Percentiles rank a stretch among this genome's conserved stretches.
Conservation (phyloP, 2,329 filamentous ascomycete species). For the Harringtonia lauricola region DNA sequence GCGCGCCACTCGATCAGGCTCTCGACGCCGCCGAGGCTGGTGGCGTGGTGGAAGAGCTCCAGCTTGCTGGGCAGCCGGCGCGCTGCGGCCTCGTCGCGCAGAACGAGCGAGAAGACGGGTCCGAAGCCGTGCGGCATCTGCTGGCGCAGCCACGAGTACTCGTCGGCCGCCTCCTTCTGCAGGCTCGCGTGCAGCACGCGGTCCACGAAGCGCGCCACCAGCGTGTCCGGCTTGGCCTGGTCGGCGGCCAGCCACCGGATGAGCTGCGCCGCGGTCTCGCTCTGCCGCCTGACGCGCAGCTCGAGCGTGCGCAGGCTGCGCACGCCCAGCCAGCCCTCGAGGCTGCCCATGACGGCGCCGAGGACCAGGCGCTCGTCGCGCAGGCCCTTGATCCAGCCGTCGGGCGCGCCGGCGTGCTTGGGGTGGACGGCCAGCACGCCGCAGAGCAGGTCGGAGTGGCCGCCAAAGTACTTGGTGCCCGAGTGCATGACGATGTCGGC, state of each 20-base stretch:
- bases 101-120: slow-evolving; percentile 70
- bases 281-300: slow-evolving; percentile 69
- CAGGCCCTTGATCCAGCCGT: slow-evolving; percentile 50
- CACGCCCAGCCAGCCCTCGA: slow-evolving; percentile 89
- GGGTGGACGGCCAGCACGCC: slow-evolving; percentile 64
- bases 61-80: slow-evolving; percentile 66
- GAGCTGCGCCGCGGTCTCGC: slow-evolving; percentile 54
- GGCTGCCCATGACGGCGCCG: slow-evolving; percentile 74
- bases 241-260: slow-evolving; percentile 59
- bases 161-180: slow-evolving; percentile 51
- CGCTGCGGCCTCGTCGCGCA: slow-evolving; percentile 51
- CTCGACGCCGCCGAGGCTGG: slow-evolving; percentile 87
- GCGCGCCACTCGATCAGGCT: slow-evolving; percentile 92
- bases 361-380: slow-evolving; percentile 61
- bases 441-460: slow-evolving; percentile 87
- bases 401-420: slow-evolving; percentile 11
- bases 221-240: slow-evolving; percentile 24
- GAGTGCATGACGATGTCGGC: slow-evolving; percentile 86
- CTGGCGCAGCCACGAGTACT: slow-evolving; percentile 59
- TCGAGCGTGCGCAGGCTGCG: slow-evolving; percentile 78
- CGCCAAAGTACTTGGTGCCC: slow-evolving; percentile 93
- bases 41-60: slow-evolving; percentile 84
- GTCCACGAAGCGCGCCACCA: slow-evolving; percentile 42
- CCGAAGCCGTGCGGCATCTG: slow-evolving; percentile 93
- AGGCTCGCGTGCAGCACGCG: slow-evolving; percentile 63